Base-by-base conservation (phyloP, 2,329 filamentous ascomycete genomes). In the Cryphonectria radicalis region DNA sequence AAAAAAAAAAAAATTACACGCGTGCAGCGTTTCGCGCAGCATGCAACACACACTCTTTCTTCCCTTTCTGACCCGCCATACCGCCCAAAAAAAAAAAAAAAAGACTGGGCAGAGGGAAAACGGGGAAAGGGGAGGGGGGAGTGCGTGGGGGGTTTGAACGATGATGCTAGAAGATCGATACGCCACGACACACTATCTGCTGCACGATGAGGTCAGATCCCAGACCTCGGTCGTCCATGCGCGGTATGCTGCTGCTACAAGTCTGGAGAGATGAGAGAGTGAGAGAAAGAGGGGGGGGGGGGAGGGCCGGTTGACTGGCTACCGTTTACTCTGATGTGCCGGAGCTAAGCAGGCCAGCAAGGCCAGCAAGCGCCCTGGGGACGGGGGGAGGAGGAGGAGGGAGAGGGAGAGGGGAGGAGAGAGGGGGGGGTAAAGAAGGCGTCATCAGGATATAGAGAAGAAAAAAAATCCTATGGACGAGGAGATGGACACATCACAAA, bases 141-240 rank as follows among this genome's bases (percentile, higher is more conserved):
- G n/a, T n/a, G n/a, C n/a, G n/a, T n/a, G 7, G 28, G 14, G 59
- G 37, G 37, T 40, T 40, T n/a, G 13, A 37, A 62, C 59, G 17
- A 40, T 55, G 42, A 50, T 40, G 53, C 22, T 10, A 67, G 13
- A 35, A 25, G 40, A 1, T 40, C 35, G 43, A n/a, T 25, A 57
- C 37, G 57, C 66, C 57, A 68, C 59, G 42, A 50, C 66, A 53
- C 66, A 53, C 66, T 63, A 63, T 8, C 63, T 19, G 42, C 66
- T 68, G 66, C 66, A 68, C 66, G 59, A 68, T 68, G 66, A 63
- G 57, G 66, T 68, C 66, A 68, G 66, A 68, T 42, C n/a, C 40
- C n/a, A n/a, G 46, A 7, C 19, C 35, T 11, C 42, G 35, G 63
- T n/a, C 37, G 37, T 46, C 50, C 10, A 13, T 10, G 13, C 37